Evolutionary conservation across 1,284 basidiomycete species (phyloP).

Genomic region (Entoloma clypeatum): DNA sequence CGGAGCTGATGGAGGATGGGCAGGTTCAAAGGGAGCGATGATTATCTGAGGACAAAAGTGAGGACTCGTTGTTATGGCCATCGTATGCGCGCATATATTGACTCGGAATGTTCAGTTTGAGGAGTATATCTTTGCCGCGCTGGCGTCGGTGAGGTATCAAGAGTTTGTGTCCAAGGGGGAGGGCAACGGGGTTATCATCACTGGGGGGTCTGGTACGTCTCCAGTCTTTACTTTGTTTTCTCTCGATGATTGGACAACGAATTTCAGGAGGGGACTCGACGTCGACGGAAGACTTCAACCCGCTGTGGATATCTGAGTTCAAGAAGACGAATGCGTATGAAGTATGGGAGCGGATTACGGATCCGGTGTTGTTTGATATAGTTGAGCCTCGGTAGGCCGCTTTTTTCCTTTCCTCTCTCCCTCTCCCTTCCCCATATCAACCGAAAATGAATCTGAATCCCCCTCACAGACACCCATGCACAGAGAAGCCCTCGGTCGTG

Average conservation of each 20-base stretch:
- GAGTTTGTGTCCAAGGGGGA: conserved; percentile 75
- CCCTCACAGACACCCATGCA: conserved; percentile 73
- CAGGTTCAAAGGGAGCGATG: conserved; percentile 89
- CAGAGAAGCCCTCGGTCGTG: conserved; percentile 83
- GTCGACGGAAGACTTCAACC: conserved; percentile 71
- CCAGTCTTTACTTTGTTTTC: too few species aligned
- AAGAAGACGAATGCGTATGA: conserved; percentile 80
- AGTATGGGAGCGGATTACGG: conserved; percentile 85
- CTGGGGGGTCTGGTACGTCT: conserved; percentile 55
- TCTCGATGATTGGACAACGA: conserved; percentile 7
- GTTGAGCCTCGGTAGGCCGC: conserved; percentile 75
- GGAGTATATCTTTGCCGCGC: conserved; percentile 78
- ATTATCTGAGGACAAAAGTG: conserved; percentile 85
- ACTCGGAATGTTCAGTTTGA: conserved; percentile 53
- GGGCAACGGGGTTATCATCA: conserved; percentile 57
- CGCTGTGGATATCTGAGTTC: conserved; percentile 82
- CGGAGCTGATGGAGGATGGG: conserved; percentile 7
- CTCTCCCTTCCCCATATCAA: too few species aligned
- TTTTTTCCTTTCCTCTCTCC: not conserved
- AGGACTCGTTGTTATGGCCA: conserved; percentile 14
- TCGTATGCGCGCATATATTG: not conserved
- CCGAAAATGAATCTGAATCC: not conserved
- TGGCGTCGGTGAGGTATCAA: conserved; percentile 83
- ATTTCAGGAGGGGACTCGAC: conserved; percentile 31
- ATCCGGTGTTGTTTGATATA: conserved; percentile 88